Evolutionary conservation across 768 basidiomycete species (phyloP).

Genomic region (Auricularia auricula-judae): DNA sequence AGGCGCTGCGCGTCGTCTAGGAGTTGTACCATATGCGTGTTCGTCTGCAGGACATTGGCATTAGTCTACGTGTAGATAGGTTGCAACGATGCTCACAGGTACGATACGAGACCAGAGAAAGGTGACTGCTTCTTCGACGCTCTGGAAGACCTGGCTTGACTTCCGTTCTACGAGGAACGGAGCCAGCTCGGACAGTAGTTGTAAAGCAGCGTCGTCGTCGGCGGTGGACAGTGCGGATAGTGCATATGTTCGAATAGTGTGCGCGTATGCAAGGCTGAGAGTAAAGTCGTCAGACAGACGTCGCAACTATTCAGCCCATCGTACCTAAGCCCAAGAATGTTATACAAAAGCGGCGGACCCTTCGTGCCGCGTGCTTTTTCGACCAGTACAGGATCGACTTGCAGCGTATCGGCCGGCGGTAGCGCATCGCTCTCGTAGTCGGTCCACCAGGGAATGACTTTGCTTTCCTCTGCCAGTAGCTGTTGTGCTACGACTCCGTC

Average conservation of each 20-base stretch:
- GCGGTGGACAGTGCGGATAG: slow-evolving; percentile 43
- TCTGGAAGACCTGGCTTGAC: slow-evolving; percentile 42
- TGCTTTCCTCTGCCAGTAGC: slow-evolving; percentile 44
- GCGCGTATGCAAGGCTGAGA: slow-evolving; percentile 57
- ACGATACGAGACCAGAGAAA: slow-evolving; percentile 58
- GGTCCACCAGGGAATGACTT: slow-evolving; percentile 68
- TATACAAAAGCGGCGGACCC: slow-evolving; percentile 44
- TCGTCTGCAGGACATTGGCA: not conserved
- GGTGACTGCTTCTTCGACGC: slow-evolving; percentile 40
- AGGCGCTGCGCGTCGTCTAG: slow-evolving; percentile 44
- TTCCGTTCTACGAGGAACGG: slow-evolving; percentile 57
- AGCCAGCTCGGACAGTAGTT: slow-evolving; percentile 37
- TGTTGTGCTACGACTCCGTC: slow-evolving; percentile 47
- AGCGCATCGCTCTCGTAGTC: slow-evolving; percentile 7
- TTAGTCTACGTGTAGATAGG: not conserved
- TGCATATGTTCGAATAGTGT: slow-evolving; percentile 49
- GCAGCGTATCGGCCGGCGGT: slow-evolving; percentile 27
- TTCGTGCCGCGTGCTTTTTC: slow-evolving; percentile 15
- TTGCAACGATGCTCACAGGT: slow-evolving; percentile 26
- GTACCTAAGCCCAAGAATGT: slow-evolving; percentile 47
- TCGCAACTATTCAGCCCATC: not conserved
- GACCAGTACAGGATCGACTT: slow-evolving; percentile 29
- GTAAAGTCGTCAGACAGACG: not conserved
- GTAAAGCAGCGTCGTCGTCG: slow-evolving; percentile 36
- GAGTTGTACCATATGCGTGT: slow-evolving; percentile 32